These are phyloP conservation scores for Carpinus viminea DNA, from an alignment of 306 rosid species.

Conservation along the genomic window DNA sequence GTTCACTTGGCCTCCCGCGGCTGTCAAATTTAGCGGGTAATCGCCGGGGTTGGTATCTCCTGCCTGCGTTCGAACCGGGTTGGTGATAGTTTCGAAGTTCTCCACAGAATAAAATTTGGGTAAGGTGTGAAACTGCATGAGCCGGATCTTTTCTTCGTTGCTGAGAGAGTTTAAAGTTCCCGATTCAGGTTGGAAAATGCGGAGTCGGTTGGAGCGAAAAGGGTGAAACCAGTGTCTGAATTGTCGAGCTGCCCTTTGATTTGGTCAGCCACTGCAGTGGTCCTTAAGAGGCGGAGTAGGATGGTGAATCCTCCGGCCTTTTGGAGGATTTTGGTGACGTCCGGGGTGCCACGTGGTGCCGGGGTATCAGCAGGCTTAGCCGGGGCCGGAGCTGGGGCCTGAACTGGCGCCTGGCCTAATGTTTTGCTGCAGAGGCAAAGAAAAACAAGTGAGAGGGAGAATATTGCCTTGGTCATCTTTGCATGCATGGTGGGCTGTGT, in stretches of 20 bases:
- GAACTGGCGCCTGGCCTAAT: conserved; percentile 37
- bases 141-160: conserved; percentile 56
- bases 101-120: conserved; percentile 43
- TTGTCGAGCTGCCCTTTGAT: conserved; percentile 54
- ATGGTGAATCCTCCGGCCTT: conserved; percentile 59
- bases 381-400: conserved; percentile 33
- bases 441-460: conserved; percentile 31
- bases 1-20: conserved; percentile 52
- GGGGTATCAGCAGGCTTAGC: conserved; percentile 24
- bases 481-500: neutral
- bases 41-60: conserved; percentile 48
- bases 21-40: conserved; percentile 65
- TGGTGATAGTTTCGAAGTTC: conserved; percentile 68
- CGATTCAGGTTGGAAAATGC: conserved; percentile 59
- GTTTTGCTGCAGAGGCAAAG: conserved; percentile 22
- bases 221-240: conserved; percentile 51
- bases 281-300: conserved; percentile 54
- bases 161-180: conserved; percentile 61
- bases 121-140: conserved; percentile 58
- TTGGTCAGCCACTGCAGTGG: conserved; percentile 53
- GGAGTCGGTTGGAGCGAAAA: conserved; percentile 60
- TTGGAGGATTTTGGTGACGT: conserved; percentile 53
- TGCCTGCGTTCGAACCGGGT: conserved; percentile 71
- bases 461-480: conserved; percentile 33
- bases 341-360: conserved; percentile 45